Base-by-base conservation (phyloP, 345 rosid species). In the Barbarea vulgaris region DNA sequence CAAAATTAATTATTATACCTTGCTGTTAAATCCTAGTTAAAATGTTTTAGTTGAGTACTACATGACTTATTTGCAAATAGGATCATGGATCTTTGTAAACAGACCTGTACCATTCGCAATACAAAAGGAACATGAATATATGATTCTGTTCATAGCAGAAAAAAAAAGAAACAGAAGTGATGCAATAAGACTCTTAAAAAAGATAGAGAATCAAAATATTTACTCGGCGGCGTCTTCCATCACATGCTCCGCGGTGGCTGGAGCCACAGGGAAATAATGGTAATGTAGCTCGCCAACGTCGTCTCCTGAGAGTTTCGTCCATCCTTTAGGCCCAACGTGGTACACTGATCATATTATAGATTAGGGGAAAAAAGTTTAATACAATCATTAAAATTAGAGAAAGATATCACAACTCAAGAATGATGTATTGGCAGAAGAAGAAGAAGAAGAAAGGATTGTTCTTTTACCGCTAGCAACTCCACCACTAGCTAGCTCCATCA, bases 401-500 rank as follows among this genome's bases (percentile, higher is more conserved):
- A 46, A 42, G 22, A 7, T 15, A 42, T 25, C 30, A 17, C n/a
- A n/a, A n/a, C n/a, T n/a, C 41, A 68, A 24, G 24, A 24, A 68
- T 50, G 3, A 28, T 33, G 30, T 33, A 28, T 47, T 27, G 41
- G 4, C 10, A n/a, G n/a, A n/a, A 28, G 42, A 47, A 33, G 42
- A 47, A 33, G 42, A 47, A 33, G 65, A 77, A 64, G 59, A 54
- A 24, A 3, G 48, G 64, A 54, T 41, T 55, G 53, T 24, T 69
- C 19, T n/a, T 41, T 69, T 87, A 93, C 97, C 97, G 82, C 98
- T 93, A 46, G 94, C 98, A 48, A 93, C 97, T 68, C 98, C 98
- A 81, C 98, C 98, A 80, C n/a, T n/a, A n/a, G n/a, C 98, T 93
- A 70, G 98, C 97, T 44, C 91, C 98, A 79, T 93, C 98, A 24